Base-by-base conservation (phyloP, 2,329 filamentous ascomycete genomes). In the Rhinocladiella mackenziei region DNA sequence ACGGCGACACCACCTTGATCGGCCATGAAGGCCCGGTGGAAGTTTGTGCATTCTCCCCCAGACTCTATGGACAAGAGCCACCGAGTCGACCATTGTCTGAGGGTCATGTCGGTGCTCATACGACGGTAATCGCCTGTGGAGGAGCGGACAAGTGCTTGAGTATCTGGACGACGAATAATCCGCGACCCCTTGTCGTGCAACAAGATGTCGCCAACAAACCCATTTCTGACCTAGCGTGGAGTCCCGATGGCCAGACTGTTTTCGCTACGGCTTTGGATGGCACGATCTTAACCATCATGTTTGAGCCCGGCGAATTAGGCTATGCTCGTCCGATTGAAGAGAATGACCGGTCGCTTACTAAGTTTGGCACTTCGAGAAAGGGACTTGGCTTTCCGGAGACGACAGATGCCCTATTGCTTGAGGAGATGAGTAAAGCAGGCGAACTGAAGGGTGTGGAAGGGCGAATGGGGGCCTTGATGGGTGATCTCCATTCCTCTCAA, bases 401-500 rank as follows among this genome's bases (percentile, higher is more conserved):
- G 49, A 86, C 94, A 0, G 88, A 96, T 58, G 87, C 88, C 0
- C 68, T 97, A 31, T 75, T 86, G 26, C 70, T 98, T 0, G 92
- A 98, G 66, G 89, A 94, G 57, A 84, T 83, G 62, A 95, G 89
- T 67, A 96, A 94, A 62, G 89, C 84, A 31, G 91, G 85, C 15
- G 92, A 98, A 63, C 77, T 91, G 22, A 86, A 84, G 53, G 89
- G 85, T 4, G 89, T 91, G 0, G 87, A 98, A 66, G 92, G 89
- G 2, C 80, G 91, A 54, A 98, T 98, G 92, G 92, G 92, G 9
- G 91, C 91, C n/a, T 69, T 98, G 26, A 98, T 98, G 92, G 91
- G 91, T 4, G 89, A 95, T 60, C 76, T 77, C 13, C 75, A 75
- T 39, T 70, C 75, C 2, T 65, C 76, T 9, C 3, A 70, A 3